These are phyloP conservation scores for Dryas integrifolia DNA, from an alignment of 331 rosid species.

Conservation along the genomic window DNA sequence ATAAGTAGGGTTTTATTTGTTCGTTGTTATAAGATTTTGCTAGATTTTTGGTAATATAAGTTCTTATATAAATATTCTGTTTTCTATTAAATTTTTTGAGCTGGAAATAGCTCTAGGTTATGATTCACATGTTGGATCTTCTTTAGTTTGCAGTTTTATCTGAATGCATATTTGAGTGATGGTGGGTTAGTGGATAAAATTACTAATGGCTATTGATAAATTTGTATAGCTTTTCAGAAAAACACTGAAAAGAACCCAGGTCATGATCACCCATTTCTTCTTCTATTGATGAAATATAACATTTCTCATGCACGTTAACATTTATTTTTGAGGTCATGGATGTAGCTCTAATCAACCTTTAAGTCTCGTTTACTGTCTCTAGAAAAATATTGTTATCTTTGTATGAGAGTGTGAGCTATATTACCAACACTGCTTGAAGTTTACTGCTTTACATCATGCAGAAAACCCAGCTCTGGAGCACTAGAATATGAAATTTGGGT, in stretches of 20 bases:
- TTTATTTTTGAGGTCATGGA: conserved; percentile 2
- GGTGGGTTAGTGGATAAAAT: neutral
- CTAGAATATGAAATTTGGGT: neutral
- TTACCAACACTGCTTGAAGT: neutral
- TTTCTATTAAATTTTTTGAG: neutral
- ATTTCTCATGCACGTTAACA: neutral
- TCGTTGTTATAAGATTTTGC: neutral
- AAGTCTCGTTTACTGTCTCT: neutral
- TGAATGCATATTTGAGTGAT: neutral
- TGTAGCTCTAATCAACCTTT: neutral
- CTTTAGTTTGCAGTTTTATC: conserved; percentile 10
- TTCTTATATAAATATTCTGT: neutral
- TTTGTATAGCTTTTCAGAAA: neutral
- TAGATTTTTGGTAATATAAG: neutral
- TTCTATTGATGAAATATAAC: neutral
- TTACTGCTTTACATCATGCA: neutral
- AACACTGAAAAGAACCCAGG: neutral
- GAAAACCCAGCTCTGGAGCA: neutral
- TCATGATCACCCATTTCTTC: neutral
- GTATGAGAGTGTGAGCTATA: neutral
- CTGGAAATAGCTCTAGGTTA: conserved; percentile 1
- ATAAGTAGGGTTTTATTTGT: conserved; percentile 6
- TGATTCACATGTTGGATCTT: neutral
- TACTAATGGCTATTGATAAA: no score
- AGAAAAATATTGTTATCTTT: neutral